These are phyloP conservation scores for Arthroderma sp. DNA, from an alignment of 2,329 filamentous ascomycete species.

Conservation along the genomic window DNA sequence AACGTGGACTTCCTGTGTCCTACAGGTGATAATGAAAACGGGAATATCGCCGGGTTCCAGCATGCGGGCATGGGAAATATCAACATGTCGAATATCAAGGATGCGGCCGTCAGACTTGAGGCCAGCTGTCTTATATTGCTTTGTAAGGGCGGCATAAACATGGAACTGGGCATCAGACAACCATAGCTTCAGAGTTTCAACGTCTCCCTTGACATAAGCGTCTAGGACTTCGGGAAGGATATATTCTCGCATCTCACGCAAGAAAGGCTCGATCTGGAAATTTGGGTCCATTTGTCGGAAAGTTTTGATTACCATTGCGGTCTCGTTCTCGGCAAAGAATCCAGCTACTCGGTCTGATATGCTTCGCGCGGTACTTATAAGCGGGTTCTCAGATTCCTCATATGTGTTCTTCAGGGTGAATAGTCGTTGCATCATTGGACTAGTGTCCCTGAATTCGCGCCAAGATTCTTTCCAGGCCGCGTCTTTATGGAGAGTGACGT, in stretches of 20 bases:
- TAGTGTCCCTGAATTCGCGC: slow-evolving; percentile 85
- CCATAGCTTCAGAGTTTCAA: slow-evolving; percentile 84
- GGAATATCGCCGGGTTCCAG: slow-evolving; percentile 47
- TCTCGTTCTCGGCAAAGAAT: slow-evolving; percentile 98
- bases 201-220: slow-evolving; percentile 93
- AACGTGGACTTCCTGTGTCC: slow-evolving; percentile 95
- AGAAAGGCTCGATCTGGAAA: slow-evolving; percentile 90
- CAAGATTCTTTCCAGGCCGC: slow-evolving; percentile 97
- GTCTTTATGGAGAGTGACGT: slow-evolving; percentile 92
- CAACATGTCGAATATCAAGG: slow-evolving; percentile 86
- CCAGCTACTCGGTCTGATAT: slow-evolving; percentile 87
- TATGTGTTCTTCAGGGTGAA: slow-evolving; percentile 80
- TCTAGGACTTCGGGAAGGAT: slow-evolving; percentile 95
- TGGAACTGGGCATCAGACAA: slow-evolving; percentile 91
- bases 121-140: slow-evolving; percentile 88
- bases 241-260: slow-evolving; percentile 92
- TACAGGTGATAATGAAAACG: slow-evolving; percentile 92
- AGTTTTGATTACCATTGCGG: slow-evolving; percentile 93
- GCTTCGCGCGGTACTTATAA: slow-evolving; percentile 82
- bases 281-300: slow-evolving; percentile 90
- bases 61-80: slow-evolving; percentile 45
- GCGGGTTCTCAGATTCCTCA: slow-evolving; percentile 92
- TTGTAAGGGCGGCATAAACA: slow-evolving; percentile 90
- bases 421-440: slow-evolving; percentile 73
- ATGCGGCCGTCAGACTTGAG: slow-evolving; percentile 92